phyloP scores from a whole-genome alignment of 2,329 filamentous ascomycete genomes.

The Teratosphaeria gauchensis region DNA sequence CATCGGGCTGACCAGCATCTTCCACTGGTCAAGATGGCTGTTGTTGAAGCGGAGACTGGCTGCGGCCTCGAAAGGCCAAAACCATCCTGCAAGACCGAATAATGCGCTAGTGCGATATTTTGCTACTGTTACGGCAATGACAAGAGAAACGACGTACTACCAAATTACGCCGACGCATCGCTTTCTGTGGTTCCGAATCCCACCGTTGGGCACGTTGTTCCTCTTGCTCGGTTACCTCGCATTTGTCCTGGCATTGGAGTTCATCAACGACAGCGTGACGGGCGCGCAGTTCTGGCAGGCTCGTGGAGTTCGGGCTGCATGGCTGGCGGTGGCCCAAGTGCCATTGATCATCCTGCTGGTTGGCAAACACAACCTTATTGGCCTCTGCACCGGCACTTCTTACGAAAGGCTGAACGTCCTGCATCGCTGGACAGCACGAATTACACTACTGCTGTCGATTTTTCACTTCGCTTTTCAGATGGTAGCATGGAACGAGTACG shows the following conservation, averaged over 20 bases:
- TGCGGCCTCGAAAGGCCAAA: conserved; percentile 24
- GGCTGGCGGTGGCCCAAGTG: conserved; percentile 29
- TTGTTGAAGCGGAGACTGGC: conserved; percentile 25
- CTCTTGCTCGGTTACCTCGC: conserved; percentile 16
- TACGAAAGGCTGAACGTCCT: conserved; percentile 28
- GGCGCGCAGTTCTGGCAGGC: conserved; percentile 18
- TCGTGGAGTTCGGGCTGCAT: conserved; percentile 26
- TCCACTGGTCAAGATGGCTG: conserved; percentile 21
- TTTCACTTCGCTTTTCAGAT: conserved; percentile 22
- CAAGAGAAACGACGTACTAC: conserved; percentile 26
- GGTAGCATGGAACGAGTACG: conserved; percentile 15
- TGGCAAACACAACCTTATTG: conserved; percentile 30
- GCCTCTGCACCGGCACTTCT: conserved; percentile 20
- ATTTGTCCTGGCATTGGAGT: conserved; percentile 21
- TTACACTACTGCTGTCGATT: conserved; percentile 21
- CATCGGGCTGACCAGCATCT: conserved; percentile 23
- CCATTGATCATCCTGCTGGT: conserved; percentile 30
- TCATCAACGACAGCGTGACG: conserved; percentile 13
- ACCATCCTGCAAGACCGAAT: conserved; percentile 22
- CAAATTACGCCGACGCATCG: conserved; percentile 20
- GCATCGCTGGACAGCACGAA: conserved; percentile 28
- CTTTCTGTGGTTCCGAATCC: conserved; percentile 14
- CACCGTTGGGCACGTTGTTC: conserved; percentile 16
- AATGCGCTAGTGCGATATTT: conserved; percentile 17
- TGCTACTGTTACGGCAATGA: conserved; percentile 25